These are phyloP conservation scores for Pseudozyma tsukubaensis DNA, from an alignment of 1,284 basidiomycete species.

Conservation along the genomic window DNA sequence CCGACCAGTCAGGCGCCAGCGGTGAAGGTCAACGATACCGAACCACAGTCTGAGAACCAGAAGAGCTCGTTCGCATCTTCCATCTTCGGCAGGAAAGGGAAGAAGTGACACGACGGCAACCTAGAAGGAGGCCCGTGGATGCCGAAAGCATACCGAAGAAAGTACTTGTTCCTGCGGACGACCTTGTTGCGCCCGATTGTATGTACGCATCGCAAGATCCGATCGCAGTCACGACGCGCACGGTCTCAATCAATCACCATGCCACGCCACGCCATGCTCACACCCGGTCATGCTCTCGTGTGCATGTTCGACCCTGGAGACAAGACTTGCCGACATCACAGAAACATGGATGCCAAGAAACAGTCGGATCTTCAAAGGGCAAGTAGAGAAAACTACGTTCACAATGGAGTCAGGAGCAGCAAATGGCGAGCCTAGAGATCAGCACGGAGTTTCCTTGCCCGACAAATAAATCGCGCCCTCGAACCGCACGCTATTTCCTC, in stretches of 20 bases:
- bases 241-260: neutral
- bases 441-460: constrained; percentile 1
- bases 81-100: neutral
- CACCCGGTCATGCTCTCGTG: neutral
- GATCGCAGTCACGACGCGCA: neutral
- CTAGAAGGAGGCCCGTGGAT: neutral
- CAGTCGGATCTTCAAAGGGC: neutral
- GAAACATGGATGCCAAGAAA: neutral
- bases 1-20: neutral
- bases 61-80: neutral
- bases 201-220: neutral
- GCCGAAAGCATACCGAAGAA: neutral
- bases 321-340: neutral
- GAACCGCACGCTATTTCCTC: constrained; percentile 7
- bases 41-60: neutral
- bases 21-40: neutral
- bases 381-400: constrained; percentile 6
- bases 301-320: neutral
- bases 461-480: no score
- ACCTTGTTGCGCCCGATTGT: neutral
- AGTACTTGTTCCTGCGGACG: neutral
- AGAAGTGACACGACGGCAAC: neutral
- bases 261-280: neutral
- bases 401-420: neutral
- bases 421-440: neutral